Conservation (phyloP, 2,329 filamentous ascomycete genomes). For the Metarhizium guizhouense region DNA sequence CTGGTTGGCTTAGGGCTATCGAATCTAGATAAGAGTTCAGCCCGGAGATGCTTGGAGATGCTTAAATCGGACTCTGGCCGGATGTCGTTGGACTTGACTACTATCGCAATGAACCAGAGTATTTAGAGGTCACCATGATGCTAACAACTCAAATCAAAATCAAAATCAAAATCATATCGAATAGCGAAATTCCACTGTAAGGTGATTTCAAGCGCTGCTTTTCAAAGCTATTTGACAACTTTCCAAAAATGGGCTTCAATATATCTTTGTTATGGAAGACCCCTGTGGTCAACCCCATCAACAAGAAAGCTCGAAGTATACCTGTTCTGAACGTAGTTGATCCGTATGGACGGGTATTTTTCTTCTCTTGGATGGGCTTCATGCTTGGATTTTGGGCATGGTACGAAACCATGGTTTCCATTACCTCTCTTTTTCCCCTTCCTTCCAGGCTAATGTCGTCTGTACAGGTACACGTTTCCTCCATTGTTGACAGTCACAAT, state of each 20-base stretch:
- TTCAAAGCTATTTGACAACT: too few relatives aligned
- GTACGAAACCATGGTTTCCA: slow-evolving; percentile 23
- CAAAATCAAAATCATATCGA: too few relatives aligned
- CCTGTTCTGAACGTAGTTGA: slow-evolving; percentile 71
- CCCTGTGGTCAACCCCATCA: slow-evolving; percentile 35
- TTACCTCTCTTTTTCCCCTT: background rate
- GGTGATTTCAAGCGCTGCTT: too few relatives aligned
- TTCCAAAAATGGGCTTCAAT: too few relatives aligned
- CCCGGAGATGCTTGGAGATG: slow-evolving; percentile 8
- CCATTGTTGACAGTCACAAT: slow-evolving; percentile 73
- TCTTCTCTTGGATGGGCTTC: slow-evolving; percentile 83
- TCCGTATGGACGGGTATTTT: slow-evolving; percentile 78
- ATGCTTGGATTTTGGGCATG: slow-evolving; percentile 85
- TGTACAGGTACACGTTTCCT: slow-evolving; percentile 69
- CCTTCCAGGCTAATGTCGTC: background rate
- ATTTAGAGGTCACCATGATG: background rate
- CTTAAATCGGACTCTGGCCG: background rate
- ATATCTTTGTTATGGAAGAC: too few relatives aligned
- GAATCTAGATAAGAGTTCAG: background rate
- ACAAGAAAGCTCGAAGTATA: slow-evolving; percentile 71
- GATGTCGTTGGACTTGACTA: background rate
- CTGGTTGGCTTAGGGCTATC: background rate
- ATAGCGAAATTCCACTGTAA: too few relatives aligned
- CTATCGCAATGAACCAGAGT: background rate
- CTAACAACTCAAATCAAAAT: too few relatives aligned